Base-by-base conservation (phyloP, 192 early-diverging fungal genomes). In the Phycomyces blakesleeanus region DNA sequence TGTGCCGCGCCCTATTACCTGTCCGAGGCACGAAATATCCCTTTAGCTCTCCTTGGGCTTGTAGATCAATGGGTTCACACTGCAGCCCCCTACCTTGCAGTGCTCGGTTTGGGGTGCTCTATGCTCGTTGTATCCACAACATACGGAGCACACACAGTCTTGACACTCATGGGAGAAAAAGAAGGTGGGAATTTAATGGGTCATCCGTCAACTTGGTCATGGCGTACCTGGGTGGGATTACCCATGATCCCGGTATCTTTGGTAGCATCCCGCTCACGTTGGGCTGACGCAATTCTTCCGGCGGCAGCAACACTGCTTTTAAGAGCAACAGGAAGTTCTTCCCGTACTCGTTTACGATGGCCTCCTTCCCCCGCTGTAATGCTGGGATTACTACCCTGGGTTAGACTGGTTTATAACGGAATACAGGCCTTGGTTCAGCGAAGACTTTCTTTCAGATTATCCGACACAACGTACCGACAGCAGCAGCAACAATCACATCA, bases 81-180 rank as follows among this genome's bases (percentile, higher is more conserved):
- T 16, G 75, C 80, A 18, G 76, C 86, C 44, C 87, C 89, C 12
- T 84, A 86, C 53, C 63, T 89, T 21, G 72, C 85, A 42, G 80
- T 84, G 25, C 73, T 83, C 15, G 81, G 85, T 4, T 69, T 86
- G 37, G 83, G 83, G 25, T 82, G 83, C 60, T 82, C 82, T 14
- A 76, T 88, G 9, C 59, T 87, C 10, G 81, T 88, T 51, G 79
- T 83, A 20, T 81, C 81, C 59, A 85, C 86, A 6, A 86, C 85
- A 18, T 88, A 88, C 67, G 89, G 83, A 8, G 86, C 85, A 9
- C 84, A 85, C 53, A 76, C 89, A 10, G 77, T 89, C 59, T 63
- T 91, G 54, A 82, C 84, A 29, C 73, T 88, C 34, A 87, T 85
- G 65, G 89, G 89, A 20, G 76, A 78, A 7, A 61, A 69, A 7